Percentiles rank a stretch among this genome's conserved stretches.
phyloP scores from a whole-genome alignment of 768 basidiomycete genomes.

The Suillus paluster region DNA sequence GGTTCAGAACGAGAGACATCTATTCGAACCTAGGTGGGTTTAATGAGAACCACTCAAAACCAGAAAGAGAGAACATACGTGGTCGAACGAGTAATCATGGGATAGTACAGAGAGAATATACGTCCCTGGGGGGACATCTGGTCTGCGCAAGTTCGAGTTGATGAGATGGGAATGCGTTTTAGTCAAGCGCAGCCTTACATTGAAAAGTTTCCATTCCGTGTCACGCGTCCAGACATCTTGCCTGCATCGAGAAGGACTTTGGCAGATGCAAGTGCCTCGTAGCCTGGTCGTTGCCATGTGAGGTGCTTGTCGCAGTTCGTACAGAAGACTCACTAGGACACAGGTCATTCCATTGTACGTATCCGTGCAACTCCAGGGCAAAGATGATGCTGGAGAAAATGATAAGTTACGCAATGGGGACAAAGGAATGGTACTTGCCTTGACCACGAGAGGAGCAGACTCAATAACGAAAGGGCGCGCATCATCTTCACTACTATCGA shows the following conservation, averaged over 20 bases:
- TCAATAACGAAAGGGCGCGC: slow-evolving; percentile 3
- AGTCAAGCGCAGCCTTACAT: slow-evolving; percentile 52
- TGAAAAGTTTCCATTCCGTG: slow-evolving; percentile 60
- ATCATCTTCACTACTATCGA: slow-evolving; percentile 20
- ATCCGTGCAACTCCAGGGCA: slow-evolving; percentile 64
- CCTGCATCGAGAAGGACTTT: slow-evolving; percentile 67
- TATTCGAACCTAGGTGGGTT: slow-evolving; percentile 58
- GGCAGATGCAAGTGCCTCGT: slow-evolving; percentile 53
- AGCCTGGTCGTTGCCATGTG: slow-evolving; percentile 31
- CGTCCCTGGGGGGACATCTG: slow-evolving; percentile 67
- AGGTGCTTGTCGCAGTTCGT: slow-evolving; percentile 7
- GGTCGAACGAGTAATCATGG: slow-evolving; percentile 72
- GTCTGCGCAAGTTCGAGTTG: slow-evolving; percentile 43
- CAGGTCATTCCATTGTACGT: slow-evolving; percentile 71
- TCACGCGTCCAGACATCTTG: slow-evolving; percentile 54
- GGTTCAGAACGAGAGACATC: slow-evolving; percentile 56
- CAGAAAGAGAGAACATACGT: slow-evolving; percentile 44
- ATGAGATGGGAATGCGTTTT: slow-evolving; percentile 8
- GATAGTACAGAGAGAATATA: slow-evolving; percentile 71
- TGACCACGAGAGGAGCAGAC: slow-evolving; percentile 18
- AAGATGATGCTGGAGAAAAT: slow-evolving; percentile 25
- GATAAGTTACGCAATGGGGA: neutral
- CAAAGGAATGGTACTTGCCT: slow-evolving; percentile 17
- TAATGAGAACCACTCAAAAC: slow-evolving; percentile 11
- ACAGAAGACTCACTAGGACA: slow-evolving; percentile 29